A percentile compares a stretch with the other conserved stretches of the same genome.
phyloP scores from a whole-genome alignment of 2,329 filamentous ascomycete genomes.

The Sporothrix luriei region DNA sequence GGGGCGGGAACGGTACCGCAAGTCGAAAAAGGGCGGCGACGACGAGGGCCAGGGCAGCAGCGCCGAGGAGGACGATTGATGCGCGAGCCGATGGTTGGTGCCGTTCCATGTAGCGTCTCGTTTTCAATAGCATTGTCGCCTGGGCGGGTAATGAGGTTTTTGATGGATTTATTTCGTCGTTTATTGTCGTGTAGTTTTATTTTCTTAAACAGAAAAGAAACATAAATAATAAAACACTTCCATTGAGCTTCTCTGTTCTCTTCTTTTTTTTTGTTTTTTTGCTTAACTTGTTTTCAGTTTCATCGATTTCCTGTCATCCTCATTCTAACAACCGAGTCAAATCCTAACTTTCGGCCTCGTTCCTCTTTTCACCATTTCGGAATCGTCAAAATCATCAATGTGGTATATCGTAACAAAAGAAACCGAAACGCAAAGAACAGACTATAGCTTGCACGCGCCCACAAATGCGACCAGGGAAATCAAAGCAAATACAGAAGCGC shows the following conservation, averaged over 20 bases:
- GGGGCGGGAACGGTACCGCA: slow-evolving; percentile 65
- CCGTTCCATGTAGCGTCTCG: background rate
- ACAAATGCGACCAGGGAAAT: background rate
- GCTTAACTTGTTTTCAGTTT: background rate
- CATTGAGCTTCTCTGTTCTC: no score
- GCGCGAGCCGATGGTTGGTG: background rate
- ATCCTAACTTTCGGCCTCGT: no score
- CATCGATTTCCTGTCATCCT: background rate
- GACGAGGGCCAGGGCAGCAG: slow-evolving; percentile 36
- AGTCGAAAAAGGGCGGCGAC: slow-evolving; percentile 37
- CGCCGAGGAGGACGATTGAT: slow-evolving; percentile 35
- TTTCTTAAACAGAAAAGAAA: no score
- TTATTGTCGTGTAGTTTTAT: no score
- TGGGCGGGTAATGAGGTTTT: background rate
- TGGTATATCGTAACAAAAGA: slow-evolving; percentile 22
- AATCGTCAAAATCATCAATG: background rate
- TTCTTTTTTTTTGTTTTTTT: no score
- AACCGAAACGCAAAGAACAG: background rate
- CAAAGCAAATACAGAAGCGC: slow-evolving; percentile 8
- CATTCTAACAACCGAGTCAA: background rate
- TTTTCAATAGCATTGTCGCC: background rate
- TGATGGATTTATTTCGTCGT: no score
- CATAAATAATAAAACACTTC: no score
- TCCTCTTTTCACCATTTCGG: no score
- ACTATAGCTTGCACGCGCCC: slow-evolving; percentile 3